These are phyloP conservation scores for Euphorbia pulcherrima DNA, from an alignment of 345 rosid species.

Conservation along the genomic window DNA sequence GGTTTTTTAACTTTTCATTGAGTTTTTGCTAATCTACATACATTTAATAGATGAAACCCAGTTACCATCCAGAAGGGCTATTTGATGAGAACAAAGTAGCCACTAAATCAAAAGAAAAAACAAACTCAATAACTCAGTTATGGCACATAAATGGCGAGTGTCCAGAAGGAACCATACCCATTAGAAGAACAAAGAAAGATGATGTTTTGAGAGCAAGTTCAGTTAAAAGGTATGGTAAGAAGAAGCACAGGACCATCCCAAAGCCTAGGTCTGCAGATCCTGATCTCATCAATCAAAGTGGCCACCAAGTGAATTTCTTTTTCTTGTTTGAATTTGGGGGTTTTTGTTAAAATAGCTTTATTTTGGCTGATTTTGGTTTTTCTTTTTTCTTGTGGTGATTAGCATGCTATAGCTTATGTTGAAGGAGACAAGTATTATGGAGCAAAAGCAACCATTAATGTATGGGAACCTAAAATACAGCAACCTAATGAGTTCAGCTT, in stretches of 20 bases:
- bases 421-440: constrained; percentile 88
- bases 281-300: constrained; percentile 72
- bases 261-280: constrained; percentile 89
- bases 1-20: not conserved
- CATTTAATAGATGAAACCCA: constrained; percentile 69
- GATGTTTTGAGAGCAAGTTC: constrained; percentile 95
- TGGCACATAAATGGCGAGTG: constrained; percentile 83
- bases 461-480: constrained; percentile 95
- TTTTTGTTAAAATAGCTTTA: not conserved
- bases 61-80: constrained; percentile 76
- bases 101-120: constrained; percentile 39
- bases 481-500: constrained; percentile 94
- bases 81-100: constrained; percentile 69
- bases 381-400: constrained; percentile 20
- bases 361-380: not conserved
- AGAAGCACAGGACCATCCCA: constrained; percentile 73
- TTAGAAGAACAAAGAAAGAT: constrained; percentile 79
- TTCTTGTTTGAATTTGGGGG: not conserved
- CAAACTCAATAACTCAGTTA: constrained; percentile 60
- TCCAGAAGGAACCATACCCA: constrained; percentile 69
- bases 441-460: constrained; percentile 94
- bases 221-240: constrained; percentile 86
- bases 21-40: not conserved
- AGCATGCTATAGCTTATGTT: constrained; percentile 97
- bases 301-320: constrained; percentile 66